These are phyloP conservation scores for Thraustochytrium striatum DNA, from an alignment of 352 stramenopile genomes.

Conservation along the genomic window DNA sequence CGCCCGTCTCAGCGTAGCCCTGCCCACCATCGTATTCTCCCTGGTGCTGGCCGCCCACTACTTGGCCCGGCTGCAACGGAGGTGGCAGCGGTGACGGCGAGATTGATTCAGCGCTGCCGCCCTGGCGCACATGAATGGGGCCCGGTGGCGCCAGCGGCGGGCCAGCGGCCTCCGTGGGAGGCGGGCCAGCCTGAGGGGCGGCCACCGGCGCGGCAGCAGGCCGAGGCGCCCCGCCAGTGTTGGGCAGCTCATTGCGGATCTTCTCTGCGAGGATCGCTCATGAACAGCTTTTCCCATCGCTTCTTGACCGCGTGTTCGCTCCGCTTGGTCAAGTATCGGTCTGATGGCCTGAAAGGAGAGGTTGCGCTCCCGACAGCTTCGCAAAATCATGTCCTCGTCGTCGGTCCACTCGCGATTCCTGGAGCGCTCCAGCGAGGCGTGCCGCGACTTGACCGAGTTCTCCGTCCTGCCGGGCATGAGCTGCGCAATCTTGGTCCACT, in stretches of 20 bases:
- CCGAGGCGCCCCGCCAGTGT: neutral
- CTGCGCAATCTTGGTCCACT: slow-evolving; percentile 50
- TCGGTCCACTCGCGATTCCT: slow-evolving; percentile 43
- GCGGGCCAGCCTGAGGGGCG: neutral
- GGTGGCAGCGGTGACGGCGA: too few species aligned
- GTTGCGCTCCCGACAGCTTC: neutral
- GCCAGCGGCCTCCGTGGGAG: too few species aligned
- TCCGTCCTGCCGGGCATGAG: slow-evolving; percentile 40
- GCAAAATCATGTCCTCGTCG: slow-evolving; percentile 46
- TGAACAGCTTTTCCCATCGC: slow-evolving; percentile 42
- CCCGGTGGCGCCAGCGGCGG: too few species aligned
- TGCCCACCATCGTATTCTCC: too few species aligned
- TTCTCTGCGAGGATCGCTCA: slow-evolving; percentile 41
- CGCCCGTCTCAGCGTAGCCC: too few species aligned
- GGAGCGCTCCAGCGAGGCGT: slow-evolving; percentile 18
- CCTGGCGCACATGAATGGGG: too few species aligned
- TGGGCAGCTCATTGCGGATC: slow-evolving; percentile 25
- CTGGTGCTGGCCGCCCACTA: too few species aligned
- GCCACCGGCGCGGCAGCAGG: neutral
- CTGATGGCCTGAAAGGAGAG: slow-evolving; percentile 23
- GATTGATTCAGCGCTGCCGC: too few species aligned
- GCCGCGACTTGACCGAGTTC: slow-evolving; percentile 43
- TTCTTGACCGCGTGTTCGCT: slow-evolving; percentile 46
- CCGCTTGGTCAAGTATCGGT: slow-evolving; percentile 10
- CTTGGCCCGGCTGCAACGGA: too few species aligned